phyloP scores from a whole-genome alignment of 768 basidiomycete species.

The Tephrocybe rancida region DNA sequence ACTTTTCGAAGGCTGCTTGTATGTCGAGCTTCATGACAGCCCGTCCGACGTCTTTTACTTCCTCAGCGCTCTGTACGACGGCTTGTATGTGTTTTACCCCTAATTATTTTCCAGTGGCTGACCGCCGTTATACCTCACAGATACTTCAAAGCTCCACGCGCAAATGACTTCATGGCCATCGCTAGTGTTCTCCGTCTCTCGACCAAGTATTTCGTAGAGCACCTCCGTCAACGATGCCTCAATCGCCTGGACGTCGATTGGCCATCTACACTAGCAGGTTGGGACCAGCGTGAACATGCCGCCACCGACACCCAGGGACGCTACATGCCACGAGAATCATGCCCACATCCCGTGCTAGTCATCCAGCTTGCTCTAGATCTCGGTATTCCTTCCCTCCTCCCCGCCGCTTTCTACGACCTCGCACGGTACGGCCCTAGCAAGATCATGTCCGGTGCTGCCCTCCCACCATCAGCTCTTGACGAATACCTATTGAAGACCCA shows the following conservation, averaged over 20 bases:
- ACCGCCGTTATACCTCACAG: conserved; percentile 29
- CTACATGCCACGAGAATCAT: conserved; percentile 61
- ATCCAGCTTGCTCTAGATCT: conserved; percentile 73
- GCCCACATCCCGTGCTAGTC: conserved; percentile 69
- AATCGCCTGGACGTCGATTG: conserved; percentile 62
- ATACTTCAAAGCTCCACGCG: conserved; percentile 54
- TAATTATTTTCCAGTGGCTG: not conserved
- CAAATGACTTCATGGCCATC: conserved; percentile 59
- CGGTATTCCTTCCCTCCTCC: conserved; percentile 56
- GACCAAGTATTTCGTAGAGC: conserved; percentile 74
- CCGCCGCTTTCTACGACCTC: conserved; percentile 75
- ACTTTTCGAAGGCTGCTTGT: conserved; percentile 58
- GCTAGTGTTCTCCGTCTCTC: conserved; percentile 72
- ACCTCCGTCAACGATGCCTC: conserved; percentile 64
- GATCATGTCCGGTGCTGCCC: conserved; percentile 55
- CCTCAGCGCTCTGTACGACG: conserved; percentile 73
- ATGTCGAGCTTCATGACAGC: conserved; percentile 64
- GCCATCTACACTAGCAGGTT: conserved; percentile 65
- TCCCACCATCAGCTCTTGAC: conserved; percentile 32
- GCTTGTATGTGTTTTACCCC: conserved; percentile 54
- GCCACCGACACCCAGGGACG: conserved; percentile 52
- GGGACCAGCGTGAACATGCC: conserved; percentile 67
- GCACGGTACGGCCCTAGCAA: conserved; percentile 73
- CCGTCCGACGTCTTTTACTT: conserved; percentile 71
- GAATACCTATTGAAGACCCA: conserved; percentile 18